These are phyloP conservation scores for Parietaria judaica DNA, from an alignment of 306 rosid genomes.

Conservation along the genomic window DNA sequence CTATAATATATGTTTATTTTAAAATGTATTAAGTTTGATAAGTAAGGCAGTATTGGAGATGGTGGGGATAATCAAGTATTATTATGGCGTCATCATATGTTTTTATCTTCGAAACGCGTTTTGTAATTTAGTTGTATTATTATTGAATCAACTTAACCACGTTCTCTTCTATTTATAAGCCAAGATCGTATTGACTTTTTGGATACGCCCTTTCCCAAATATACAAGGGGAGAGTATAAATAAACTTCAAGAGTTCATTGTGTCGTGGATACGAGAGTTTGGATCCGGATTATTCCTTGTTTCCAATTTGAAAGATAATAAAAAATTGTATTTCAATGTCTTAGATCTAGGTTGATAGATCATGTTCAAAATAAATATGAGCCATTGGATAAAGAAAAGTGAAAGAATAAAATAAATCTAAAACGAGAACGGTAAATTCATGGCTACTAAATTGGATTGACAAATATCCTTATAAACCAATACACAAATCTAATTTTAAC, in stretches of 20 bases:
- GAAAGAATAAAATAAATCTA: no score
- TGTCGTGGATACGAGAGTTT: no score
- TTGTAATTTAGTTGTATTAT: background rate
- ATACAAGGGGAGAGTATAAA: background rate
- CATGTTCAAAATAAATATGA: no score
- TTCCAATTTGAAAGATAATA: no score
- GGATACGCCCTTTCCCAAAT: background rate
- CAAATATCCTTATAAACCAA: no score
- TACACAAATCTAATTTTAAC: background rate
- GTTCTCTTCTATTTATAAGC: constrained; percentile 1
- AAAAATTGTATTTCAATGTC: no score
- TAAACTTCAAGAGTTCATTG: background rate
- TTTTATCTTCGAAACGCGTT: background rate
- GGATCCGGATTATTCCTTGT: no score
- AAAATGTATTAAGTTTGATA: background rate
- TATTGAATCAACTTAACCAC: background rate
- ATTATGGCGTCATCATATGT: background rate
- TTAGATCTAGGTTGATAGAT: no score
- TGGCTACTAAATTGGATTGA: no score
- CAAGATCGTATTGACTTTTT: background rate
- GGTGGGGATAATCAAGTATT: constrained; percentile 8
- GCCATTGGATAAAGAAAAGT: no score
- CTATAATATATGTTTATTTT: background rate
- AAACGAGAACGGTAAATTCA: no score
- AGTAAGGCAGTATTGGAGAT: constrained; percentile 7